Evolutionary conservation across 306 rosid genomes (phyloP).

Genomic region (Castanea mollissima): DNA sequence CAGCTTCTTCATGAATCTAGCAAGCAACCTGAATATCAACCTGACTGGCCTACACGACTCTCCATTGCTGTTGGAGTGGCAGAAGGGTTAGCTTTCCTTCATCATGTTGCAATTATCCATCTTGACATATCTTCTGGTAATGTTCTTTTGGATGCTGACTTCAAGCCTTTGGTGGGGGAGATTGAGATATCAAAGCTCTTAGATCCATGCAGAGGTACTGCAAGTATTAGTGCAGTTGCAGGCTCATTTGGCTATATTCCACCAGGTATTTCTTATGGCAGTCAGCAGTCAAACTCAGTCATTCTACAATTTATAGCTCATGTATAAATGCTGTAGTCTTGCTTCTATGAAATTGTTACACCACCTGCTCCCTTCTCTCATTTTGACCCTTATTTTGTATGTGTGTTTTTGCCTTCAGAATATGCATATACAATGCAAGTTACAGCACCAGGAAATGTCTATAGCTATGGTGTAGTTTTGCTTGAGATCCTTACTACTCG

Average conservation of each 20-base stretch:
- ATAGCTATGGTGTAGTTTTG: slow-evolving; percentile 92
- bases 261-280: slow-evolving; percentile 57
- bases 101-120: slow-evolving; percentile 88
- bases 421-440: slow-evolving; percentile 99
- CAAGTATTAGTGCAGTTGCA: slow-evolving; percentile 97
- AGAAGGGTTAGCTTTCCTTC: slow-evolving; percentile 97
- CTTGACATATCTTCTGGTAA: slow-evolving; percentile 93
- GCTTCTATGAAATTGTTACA: background rate
- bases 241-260: slow-evolving; percentile 99
- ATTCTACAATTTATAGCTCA: background rate
- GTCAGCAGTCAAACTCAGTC: background rate
- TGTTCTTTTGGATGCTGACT: slow-evolving; percentile 81
- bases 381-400: background rate
- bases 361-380: background rate
- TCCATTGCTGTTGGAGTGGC: slow-evolving; percentile 90
- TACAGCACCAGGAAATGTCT: slow-evolving; percentile 95
- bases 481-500: slow-evolving; percentile 91
- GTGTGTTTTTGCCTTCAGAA: slow-evolving; percentile 43
- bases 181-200: slow-evolving; percentile 95
- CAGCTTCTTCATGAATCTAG: slow-evolving; percentile 90
- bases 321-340: background rate
- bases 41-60: slow-evolving; percentile 87
- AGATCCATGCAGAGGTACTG: slow-evolving; percentile 95
- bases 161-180: slow-evolving; percentile 86
- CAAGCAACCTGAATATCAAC: slow-evolving; percentile 71